Evolutionary conservation across 176 grass and related monocot species (phyloP), one percentile per base, ranked within the genome.

Genomic region (Bromus sterilis): DNA sequence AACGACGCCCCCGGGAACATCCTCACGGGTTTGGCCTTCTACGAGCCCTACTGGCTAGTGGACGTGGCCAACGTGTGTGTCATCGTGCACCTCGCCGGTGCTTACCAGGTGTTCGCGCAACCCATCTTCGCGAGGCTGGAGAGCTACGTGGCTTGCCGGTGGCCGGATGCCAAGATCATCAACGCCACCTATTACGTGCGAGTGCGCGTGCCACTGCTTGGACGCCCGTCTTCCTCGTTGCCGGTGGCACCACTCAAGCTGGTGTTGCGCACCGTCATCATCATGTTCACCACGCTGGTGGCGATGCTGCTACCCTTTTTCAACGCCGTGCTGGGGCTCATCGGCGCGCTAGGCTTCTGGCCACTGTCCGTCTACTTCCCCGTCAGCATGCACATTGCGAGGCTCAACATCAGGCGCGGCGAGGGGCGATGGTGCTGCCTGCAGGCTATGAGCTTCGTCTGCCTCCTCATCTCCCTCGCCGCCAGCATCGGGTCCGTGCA

Each of bases 361-460:
- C 93, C 97, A 53, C 80, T 99, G 55, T 93, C 97, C n/a, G 97
- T 99, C 53, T 96, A 99, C 82, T 99, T 96, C 77, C 96, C 97
- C 10, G 89, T 99, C 26, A 77, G 78, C 76, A 99, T 99, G 97
- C 97, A 99, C 69, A 59, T 96, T 6, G 63, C 97, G 0, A 84
- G 94, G 75, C 88, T 86, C 43, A 80, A 83, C 29, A 99, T 99
- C 70, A 40, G 30, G 0, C 79, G 85, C 1, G 69, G 97, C 10
- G 83, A 93, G 73, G 18, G n/a, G 0, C 90, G 87, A 20, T 99
- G 97, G 97, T 79, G 92, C 60, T 18, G 49, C 80, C 86, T 99
- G 77, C 97, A 99, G 89, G 82, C 87, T 34, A 86, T 99, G 79
- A 99, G 97, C 81, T 89, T 99, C 42, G 18, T 86, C 68, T 99